Base-by-base conservation (phyloP, 2,329 filamentous ascomycete species). In the Fusarium sulawesiense region DNA sequence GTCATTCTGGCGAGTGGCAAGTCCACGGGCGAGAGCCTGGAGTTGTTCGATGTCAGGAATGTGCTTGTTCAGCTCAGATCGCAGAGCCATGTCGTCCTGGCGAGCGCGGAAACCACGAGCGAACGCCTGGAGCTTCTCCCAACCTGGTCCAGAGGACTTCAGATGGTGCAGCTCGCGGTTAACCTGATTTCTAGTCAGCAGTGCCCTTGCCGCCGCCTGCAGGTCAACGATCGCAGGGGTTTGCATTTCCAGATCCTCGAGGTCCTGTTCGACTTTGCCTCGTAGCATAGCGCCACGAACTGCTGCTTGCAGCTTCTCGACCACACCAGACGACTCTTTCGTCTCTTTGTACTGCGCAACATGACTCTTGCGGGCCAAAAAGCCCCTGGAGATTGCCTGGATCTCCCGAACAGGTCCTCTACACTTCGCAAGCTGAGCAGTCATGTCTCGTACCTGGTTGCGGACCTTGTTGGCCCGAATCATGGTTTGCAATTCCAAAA, bases 401-500 rank as follows among this genome's bases (percentile, higher is more conserved):
- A 93, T 86, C 70, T 88, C 85, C 45, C 87, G 84, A 59, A 94
- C 86, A 51, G 90, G 88, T 56, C 88, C 88, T 69, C 85, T 87
- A 55, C 87, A 90, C 64, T 85, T 83, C 69, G 85, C 84, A 75
- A 94, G 86, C 74, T 91, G 86, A 76, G 84, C 85, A 78, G 79
- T 84, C 71, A 84, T 81, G 69, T 86, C 82, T 75, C 82, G 83
- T 80, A 90, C 83, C 81, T 89, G 83, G 69, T 86, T 80, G 66
- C 89, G 87, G 68, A 84, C 86, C 76, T 90, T 92, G 63, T 86
- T 87, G 23, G 91, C 92, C 75, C 92, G 86, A 76, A 93, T 87
- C 48, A 97, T 84, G 78, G 90, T 97, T 80, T 99, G 96, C 14
- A 99, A 83, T 74, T 90, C 89, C 64, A 96, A 81, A 47, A 98